These are phyloP conservation scores for Obba rivulosa DNA, from an alignment of 768 basidiomycete species.

Conservation along the genomic window DNA sequence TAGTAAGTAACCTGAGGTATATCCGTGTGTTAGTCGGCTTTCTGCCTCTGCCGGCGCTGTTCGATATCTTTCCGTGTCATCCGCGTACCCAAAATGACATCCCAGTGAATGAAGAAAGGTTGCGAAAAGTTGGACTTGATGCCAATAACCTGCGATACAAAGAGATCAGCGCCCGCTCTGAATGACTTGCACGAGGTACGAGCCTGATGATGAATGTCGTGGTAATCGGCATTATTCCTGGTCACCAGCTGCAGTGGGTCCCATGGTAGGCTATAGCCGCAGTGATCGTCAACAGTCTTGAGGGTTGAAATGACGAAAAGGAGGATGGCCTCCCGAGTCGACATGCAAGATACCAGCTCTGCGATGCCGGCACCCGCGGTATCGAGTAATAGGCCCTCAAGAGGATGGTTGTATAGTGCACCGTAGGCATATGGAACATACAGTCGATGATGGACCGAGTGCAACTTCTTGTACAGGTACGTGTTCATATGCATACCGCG, in stretches of 20 bases:
- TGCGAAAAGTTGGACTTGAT: constrained; percentile 96
- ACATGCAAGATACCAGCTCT: constrained; percentile 62
- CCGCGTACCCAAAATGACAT: constrained; percentile 75
- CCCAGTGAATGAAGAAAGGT: constrained; percentile 97
- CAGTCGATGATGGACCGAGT: constrained; percentile 92
- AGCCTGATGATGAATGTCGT: constrained; percentile 97
- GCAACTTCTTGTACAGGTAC: constrained; percentile 86
- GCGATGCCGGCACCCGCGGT: constrained; percentile 75
- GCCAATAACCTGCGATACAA: constrained; percentile 51
- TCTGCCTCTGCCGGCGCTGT: constrained; percentile 29
- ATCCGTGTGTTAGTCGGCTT: constrained; percentile 5
- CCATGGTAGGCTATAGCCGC: constrained; percentile 84
- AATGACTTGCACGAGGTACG: constrained; percentile 4
- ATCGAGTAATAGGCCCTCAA: constrained; percentile 92
- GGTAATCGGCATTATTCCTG: constrained; percentile 91
- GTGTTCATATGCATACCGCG: constrained; percentile 87
- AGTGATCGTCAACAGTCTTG: constrained; percentile 96
- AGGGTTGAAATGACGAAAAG: constrained; percentile 80
- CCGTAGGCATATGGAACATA: constrained; percentile 98
- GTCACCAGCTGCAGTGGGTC: constrained; percentile 88
- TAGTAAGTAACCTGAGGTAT: neutral
- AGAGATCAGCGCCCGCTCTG: neutral
- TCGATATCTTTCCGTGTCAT: constrained; percentile 71
- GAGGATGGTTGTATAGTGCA: constrained; percentile 93
- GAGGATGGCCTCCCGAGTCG: constrained; percentile 75